Evolutionary conservation across 495 filamentous ascomycete genomes (phyloP), one percentile per base, ranked within the genome.

Genomic region (Xylaria palmicola): DNA sequence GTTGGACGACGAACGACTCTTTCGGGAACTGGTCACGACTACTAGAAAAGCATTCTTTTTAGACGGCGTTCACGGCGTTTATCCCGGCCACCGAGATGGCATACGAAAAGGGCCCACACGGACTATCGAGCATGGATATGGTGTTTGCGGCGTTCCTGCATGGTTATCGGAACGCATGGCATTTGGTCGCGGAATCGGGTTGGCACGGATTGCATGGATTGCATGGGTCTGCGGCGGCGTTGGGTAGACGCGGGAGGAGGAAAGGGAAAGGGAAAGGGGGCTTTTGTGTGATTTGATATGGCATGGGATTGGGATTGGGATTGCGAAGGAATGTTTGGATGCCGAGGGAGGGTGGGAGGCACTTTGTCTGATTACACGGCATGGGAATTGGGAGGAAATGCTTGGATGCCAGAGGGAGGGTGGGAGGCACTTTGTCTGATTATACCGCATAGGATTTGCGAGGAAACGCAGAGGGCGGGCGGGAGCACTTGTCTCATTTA

Each of bases 91-190:
- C 34, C 10, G 27, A 5, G 51, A 39, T 40, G 56, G 56, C 36
- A 51, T 48, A 60, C 36, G 34, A 34, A 15, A 15, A 19, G 57
- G 57, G 12, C 22, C 44, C 26, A 15, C 17, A n/a, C n/a, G n/a
- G n/a, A n/a, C n/a, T n/a, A n/a, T 26, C 29, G 24, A 22, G 45
- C 37, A 53, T 53, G 27, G 36, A 26, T 24, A 32, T 19, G 49
- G 39, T 19, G 47, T 60, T 15, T n/a, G n/a, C 43, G 39, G 43
- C 22, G 43, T 59, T 27, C 24, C 15, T 1, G 57, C 24, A 52
- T 60, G 22, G 47, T n/a, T 60, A 52, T 37, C 32, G 30, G 6
- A 59, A n/a, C 56, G 47, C 56, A 41, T 43, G 45, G 47, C 26
- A 24, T 45, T 43, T 55, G 13, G 48, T 48, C 37, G 20, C 39